Evolutionary conservation across 2,329 filamentous ascomycete species (phyloP).

Genomic region (Pseudodiploospora longispora): DNA sequence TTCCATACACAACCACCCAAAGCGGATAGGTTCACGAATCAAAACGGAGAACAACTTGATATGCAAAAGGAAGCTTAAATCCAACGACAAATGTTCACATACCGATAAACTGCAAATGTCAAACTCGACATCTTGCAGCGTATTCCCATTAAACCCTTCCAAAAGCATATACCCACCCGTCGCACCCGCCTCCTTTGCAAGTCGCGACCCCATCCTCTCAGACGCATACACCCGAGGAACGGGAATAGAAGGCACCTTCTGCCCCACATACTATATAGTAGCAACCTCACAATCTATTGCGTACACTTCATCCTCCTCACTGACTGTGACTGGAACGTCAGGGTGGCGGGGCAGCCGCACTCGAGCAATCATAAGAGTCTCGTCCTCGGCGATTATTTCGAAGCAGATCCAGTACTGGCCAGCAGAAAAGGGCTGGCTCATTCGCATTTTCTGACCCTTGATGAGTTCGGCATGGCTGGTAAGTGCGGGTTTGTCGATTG

Average conservation of each 20-base stretch:
- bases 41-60: too few relatives aligned
- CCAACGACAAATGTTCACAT: neutral
- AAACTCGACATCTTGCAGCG: constrained; percentile 11
- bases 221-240: too few relatives aligned
- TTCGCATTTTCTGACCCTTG: constrained; percentile 14
- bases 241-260: too few relatives aligned
- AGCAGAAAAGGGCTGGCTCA: constrained; percentile 21
- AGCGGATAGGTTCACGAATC: too few relatives aligned
- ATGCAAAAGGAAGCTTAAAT: too few relatives aligned
- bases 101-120: constrained; percentile 14
- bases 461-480: constrained; percentile 14
- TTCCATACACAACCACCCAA: too few relatives aligned
- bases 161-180: constrained; percentile 16
- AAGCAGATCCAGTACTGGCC: constrained; percentile 21
- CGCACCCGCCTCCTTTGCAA: constrained; percentile 7
- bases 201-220: neutral
- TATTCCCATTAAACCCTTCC: constrained; percentile 18
- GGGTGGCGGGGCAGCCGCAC: constrained; percentile 1
- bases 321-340: too few relatives aligned
- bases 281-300: too few relatives aligned
- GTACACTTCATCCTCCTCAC: too few relatives aligned
- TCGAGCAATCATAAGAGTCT: constrained; percentile 15
- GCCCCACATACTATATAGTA: too few relatives aligned
- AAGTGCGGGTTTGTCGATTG: constrained; percentile 12
- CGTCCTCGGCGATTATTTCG: constrained; percentile 15